Evolutionary conservation across 176 grass and related monocot genomes (phyloP).

Genomic region (Oryza meridionalis): DNA sequence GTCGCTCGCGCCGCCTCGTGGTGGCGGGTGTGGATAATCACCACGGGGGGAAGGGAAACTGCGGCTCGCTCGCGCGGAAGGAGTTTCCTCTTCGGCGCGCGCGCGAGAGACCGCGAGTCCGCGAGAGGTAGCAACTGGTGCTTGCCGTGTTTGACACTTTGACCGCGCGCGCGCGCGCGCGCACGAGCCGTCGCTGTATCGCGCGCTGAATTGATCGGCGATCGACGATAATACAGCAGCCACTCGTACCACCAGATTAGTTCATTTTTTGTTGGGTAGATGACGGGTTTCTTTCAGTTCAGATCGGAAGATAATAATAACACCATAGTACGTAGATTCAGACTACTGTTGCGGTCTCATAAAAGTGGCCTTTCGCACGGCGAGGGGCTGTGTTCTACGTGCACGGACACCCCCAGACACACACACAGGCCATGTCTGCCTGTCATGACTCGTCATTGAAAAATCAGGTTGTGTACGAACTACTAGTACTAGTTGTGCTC

Average conservation of each 20-base stretch:
- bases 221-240: no score
- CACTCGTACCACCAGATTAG: no score
- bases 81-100: no score
- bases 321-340: no score
- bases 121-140: not conserved
- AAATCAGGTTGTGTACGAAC: not conserved
- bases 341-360: no score
- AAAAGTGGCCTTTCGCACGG: not conserved
- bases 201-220: no score
- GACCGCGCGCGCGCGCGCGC: not conserved
- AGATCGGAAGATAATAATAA: not conserved
- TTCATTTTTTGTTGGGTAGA: not conserved
- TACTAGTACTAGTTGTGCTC: not conserved
- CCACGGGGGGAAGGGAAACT: not conserved
- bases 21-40: not conserved
- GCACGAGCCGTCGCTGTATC: no score
- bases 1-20: not conserved
- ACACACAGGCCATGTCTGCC: not conserved
- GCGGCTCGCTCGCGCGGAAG: no score
- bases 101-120: no score
- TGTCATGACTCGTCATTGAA: not conserved
- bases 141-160: not conserved
- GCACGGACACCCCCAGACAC: not conserved
- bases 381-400: slow-evolving; percentile 10
- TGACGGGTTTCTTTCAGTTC: not conserved